Conservation (phyloP, 1,284 basidiomycete species). For the Ganoderma multipileum region DNA sequence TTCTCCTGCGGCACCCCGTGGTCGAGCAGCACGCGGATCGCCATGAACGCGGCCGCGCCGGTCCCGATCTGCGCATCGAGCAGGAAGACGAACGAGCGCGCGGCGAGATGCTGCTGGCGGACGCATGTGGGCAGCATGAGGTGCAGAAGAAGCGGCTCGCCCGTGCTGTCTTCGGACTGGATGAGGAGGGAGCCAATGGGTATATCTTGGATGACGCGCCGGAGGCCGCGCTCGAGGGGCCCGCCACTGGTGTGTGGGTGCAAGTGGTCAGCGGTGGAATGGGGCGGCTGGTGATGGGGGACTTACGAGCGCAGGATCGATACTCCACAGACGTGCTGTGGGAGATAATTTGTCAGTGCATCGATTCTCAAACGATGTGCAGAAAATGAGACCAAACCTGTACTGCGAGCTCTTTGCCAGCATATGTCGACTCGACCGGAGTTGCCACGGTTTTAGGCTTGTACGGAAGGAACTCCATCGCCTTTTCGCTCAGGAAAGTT, state of each 20-base stretch:
- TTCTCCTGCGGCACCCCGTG: conserved; percentile 89
- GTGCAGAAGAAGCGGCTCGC: conserved; percentile 90
- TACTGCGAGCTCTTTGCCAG: conserved; percentile 70
- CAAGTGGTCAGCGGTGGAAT: conserved; percentile 10
- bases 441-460: conserved; percentile 69
- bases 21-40: conserved; percentile 93
- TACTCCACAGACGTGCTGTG: conserved; percentile 80
- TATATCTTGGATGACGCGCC: conserved; percentile 87
- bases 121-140: conserved; percentile 79
- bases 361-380: conserved; percentile 7
- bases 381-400: conserved; percentile 45
- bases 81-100: conserved; percentile 85
- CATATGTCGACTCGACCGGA: conserved; percentile 62
- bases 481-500: conserved; percentile 86
- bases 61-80: conserved; percentile 97
- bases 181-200: conserved; percentile 91
- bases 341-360: neutral
- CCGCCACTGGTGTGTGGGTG: conserved; percentile 67
- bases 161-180: conserved; percentile 84
- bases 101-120: conserved; percentile 68
- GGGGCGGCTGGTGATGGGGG: neutral
- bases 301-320: conserved; percentile 83
- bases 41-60: conserved; percentile 95
- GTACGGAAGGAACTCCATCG: conserved; percentile 84
- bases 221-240: conserved; percentile 90